Evolutionary conservation across 139 green algal species (phyloP), one percentile per base, ranked within the genome.

Genomic region (Coelastrella sp.): DNA sequence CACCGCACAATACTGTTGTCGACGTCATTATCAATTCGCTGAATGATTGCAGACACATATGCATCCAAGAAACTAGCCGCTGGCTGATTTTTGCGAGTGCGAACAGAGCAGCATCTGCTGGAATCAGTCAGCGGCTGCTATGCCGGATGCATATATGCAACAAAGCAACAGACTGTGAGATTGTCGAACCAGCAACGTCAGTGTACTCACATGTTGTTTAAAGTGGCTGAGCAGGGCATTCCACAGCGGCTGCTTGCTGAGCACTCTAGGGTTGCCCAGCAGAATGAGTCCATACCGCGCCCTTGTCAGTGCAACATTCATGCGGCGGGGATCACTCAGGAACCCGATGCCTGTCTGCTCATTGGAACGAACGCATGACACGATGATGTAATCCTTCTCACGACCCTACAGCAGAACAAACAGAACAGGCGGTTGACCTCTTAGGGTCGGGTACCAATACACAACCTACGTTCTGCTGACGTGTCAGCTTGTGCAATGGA

Each of bases 321-420:
- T 93, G 71, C 98, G 95, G 58, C 98, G 96, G 5, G 98, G 97
- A 91, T 99, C 98, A 14, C 94, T 95, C 86, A 99, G 93, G 93
- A 99, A 99, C 47, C 98, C 98, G 88, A 99, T 99, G 71, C 97
- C 97, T 89, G 97, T 94, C 90, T 94, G 94, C 91, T 99, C 98
- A 88, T 99, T 99, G 90, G 94, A 97, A 20, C 98, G 95, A 73
- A 99, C 98, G 91, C 98, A 99, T 3, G 97, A 99, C 60, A 99
- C 92, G 68, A 99, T 97, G 92, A 99, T 99, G 95, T 97, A 98
- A 88, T 99, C 98, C 95, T 99, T 99, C 95, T 99, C 98, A 3
- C 98, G 94, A 0, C 98, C 98, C 94, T 98, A 94, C 74, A 96
- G 54, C 5, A 71, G 64, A 78, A 32, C 7, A 17, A 54, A 32